These are phyloP conservation scores for Serpula lacrymans DNA, from an alignment of 768 basidiomycete genomes.

Conservation along the genomic window DNA sequence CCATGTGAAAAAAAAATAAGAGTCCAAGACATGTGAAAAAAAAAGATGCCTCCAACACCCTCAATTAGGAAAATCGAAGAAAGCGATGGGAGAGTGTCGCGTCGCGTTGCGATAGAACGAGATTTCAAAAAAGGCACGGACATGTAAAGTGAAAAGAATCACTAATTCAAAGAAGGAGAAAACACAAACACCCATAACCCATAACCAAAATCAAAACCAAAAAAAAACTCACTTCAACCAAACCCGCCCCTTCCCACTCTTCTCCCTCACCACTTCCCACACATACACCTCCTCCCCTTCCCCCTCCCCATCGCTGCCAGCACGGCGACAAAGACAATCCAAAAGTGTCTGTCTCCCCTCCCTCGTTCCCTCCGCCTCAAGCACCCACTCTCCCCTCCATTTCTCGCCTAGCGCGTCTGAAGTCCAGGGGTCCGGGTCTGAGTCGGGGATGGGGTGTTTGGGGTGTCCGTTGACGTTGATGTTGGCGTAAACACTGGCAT, in stretches of 20 bases:
- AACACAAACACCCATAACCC: too few species aligned
- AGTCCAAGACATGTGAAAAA: slow-evolving; percentile 2
- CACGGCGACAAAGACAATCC: slow-evolving; percentile 43
- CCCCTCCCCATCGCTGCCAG: slow-evolving; percentile 28
- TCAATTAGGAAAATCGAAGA: background rate
- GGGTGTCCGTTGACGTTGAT: too few species aligned
- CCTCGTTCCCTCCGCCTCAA: slow-evolving; percentile 75
- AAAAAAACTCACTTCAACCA: slow-evolving; percentile 57
- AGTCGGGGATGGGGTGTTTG: too few species aligned
- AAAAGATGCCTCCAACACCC: background rate
- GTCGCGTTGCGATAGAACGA: too few species aligned
- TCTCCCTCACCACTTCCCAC: slow-evolving; percentile 63
- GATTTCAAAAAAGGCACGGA: background rate
- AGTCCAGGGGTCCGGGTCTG: too few species aligned
- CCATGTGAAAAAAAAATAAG: background rate
- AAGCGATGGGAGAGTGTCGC: too few species aligned
- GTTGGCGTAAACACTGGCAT: slow-evolving; percentile 1
- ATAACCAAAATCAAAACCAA: background rate
- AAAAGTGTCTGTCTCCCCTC: slow-evolving; percentile 58
- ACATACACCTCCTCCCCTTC: slow-evolving; percentile 26
- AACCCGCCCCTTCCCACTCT: slow-evolving; percentile 52
- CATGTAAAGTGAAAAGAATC: too few species aligned
- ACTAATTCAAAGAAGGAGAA: too few species aligned
- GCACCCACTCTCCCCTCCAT: slow-evolving; percentile 74
- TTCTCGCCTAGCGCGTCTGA: slow-evolving; percentile 53